Evolutionary conservation across 441 rosid genomes (phyloP), one percentile per base, ranked within the genome.

Genomic region (Arabidopsis lyrata): DNA sequence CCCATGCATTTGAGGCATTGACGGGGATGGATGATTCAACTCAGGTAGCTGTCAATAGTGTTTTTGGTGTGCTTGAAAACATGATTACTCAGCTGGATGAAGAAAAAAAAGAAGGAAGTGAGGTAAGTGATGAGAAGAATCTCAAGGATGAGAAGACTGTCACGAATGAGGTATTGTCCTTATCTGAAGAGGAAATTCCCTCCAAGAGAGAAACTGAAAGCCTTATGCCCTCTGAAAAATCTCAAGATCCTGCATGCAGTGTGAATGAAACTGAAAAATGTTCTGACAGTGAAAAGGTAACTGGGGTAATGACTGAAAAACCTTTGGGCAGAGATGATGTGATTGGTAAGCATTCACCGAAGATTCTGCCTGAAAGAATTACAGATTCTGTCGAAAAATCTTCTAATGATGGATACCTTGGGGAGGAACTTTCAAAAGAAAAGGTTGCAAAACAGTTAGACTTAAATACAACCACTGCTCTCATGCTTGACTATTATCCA

Each of bases 21-120:
- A 83, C 98, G 55, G 97, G 93, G 75, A 89, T 96, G 81, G 97
- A 96, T 86, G 98, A 96, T 84, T 88, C 98, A 72, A 93, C 98
- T 47, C 99, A 93, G 77, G 88, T 93, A 72, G 98, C 99, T 76
- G 98, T 96, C 66, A 96, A 96, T 68, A 96, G 91, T 79, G 98
- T 93, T 77, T 93, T 91, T 58, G 98, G 97, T 72, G 99, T 93
- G 68, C 82, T 96, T 48, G 98, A 96, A 83, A 82, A 91, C 68
- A 87, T 93, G 93, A 91, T 96, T 73, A 52, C 92, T 70, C 92
- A 90, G 78, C 69, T 87, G n/a, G 96, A 86, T 80, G 96, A 88
- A 76, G 92, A 74, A 79, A 82, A 78, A 31, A 80, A 71, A 27
- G 63, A 45, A 59, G 75, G 71, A 32, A 82, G 79, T 67, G 82